Percentiles rank a stretch among this genome's conserved stretches.
Evolutionary conservation across 1,284 basidiomycete genomes (phyloP).

Genomic region (Cerrena zonata): DNA sequence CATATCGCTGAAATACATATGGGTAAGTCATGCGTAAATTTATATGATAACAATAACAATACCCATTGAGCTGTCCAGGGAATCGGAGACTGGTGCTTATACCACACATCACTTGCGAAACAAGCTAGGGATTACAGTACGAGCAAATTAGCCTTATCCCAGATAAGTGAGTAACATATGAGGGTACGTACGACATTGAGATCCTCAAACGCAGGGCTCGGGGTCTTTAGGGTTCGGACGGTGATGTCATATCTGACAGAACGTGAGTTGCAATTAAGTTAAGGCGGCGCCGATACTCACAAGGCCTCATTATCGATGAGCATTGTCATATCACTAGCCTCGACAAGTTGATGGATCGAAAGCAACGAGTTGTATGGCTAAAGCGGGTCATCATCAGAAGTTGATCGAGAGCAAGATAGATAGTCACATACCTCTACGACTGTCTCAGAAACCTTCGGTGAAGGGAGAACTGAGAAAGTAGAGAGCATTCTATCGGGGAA

Average conservation of each 20-base stretch:
- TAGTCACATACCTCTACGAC: conserved; percentile 69
- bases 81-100: conserved; percentile 87
- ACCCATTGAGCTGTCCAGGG: conserved; percentile 91
- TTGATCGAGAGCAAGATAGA: background rate
- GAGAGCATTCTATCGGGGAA: conserved; percentile 90
- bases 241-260: conserved; percentile 72
- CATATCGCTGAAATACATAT: conserved; percentile 60
- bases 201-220: conserved; percentile 66
- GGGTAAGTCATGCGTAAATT: background rate
- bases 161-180: no score
- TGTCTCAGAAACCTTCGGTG: conserved; percentile 92
- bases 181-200: conserved; percentile 64
- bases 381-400: conserved; percentile 6
- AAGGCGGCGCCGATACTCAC: conserved; percentile 33
- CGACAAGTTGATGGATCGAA: conserved; percentile 86
- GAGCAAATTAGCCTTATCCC: conserved; percentile 12
- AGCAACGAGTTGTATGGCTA: conserved; percentile 88
- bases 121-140: conserved; percentile 43
- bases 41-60: conserved; percentile 13
- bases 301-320: conserved; percentile 93
- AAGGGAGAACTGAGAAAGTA: conserved; percentile 88
- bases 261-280: conserved; percentile 3
- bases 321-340: conserved; percentile 85
- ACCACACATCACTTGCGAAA: conserved; percentile 85
- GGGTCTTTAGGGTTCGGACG: conserved; percentile 68